Conservation (phyloP, 495 filamentous ascomycete species). For the Penicillium macrosclerotiorum region DNA sequence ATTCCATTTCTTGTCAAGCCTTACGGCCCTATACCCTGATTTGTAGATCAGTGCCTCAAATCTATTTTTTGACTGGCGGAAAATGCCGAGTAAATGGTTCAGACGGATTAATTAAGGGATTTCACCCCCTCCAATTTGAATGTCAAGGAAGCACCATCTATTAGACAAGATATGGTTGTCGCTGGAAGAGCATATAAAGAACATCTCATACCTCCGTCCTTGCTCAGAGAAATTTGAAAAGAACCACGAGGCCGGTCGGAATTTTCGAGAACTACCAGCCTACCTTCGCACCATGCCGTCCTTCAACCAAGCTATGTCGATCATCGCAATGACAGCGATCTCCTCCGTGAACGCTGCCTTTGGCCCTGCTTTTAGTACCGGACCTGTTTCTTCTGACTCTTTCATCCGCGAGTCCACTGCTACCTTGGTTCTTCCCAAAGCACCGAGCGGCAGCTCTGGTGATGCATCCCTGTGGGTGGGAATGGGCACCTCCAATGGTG, state of each 20-base stretch:
- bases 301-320: conserved; percentile 5
- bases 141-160: too few relatives aligned
- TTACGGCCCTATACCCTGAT: too few relatives aligned
- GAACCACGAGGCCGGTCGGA: not conserved
- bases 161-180: too few relatives aligned
- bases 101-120: too few relatives aligned
- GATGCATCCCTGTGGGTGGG: conserved; percentile 36
- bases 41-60: too few relatives aligned
- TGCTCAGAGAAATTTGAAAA: not conserved
- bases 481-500: conserved; percentile 38
- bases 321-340: conserved; percentile 12
- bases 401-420: conserved; percentile 37
- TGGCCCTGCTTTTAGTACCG: conserved; percentile 36
- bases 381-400: conserved; percentile 30
- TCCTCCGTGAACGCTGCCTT: conserved; percentile 21
- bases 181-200: too few relatives aligned
- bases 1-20: too few relatives aligned
- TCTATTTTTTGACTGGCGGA: too few relatives aligned
- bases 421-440: conserved; percentile 33
- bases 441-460: conserved; percentile 23
- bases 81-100: too few relatives aligned
- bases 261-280: not conserved
- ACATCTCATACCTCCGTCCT: not conserved
- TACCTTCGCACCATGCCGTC: conserved; percentile 12
- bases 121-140: too few relatives aligned